Conservation (phyloP, 805 yeast species). For the Maudiozyma turicensis region DNA sequence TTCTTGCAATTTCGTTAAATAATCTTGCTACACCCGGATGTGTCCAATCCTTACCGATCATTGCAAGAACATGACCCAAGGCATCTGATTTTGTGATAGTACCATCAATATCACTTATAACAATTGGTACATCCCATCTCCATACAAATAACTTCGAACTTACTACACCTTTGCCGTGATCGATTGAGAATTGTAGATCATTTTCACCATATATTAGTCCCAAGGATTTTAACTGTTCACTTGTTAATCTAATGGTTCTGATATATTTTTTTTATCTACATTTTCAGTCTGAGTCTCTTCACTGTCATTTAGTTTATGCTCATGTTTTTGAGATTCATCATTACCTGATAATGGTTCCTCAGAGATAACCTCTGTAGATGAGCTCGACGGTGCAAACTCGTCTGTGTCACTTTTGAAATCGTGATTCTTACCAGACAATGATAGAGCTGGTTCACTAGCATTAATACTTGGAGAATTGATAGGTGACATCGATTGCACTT, state of each 20-base stretch:
- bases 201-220: conserved; percentile 73
- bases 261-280: conserved; percentile 38
- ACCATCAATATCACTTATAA: conserved; percentile 95
- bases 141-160: conserved; percentile 70
- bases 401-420: not conserved
- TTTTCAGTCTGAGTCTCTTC: not conserved
- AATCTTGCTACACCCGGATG: conserved; percentile 90
- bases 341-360: not conserved
- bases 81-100: conserved; percentile 98
- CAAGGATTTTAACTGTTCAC: conserved; percentile 74
- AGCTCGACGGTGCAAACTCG: conserved; percentile 2
- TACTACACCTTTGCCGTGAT: conserved; percentile 71
- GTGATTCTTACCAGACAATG: not conserved
- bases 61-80: conserved; percentile 85
- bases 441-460: conserved; percentile 10
- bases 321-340: not conserved
- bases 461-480: conserved; percentile 16
- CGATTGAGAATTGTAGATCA: conserved; percentile 66
- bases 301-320: not conserved
- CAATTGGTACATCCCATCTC: conserved; percentile 79
- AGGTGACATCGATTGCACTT: conserved; percentile 8
- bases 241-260: conserved; percentile 81
- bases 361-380: not conserved
- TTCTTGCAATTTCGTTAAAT: conserved; percentile 73
- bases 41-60: conserved; percentile 96